Percentiles rank a stretch among this genome's conserved stretches.
Conservation (phyloP, 2,329 filamentous ascomycete genomes). For the Fusarium sp. region DNA sequence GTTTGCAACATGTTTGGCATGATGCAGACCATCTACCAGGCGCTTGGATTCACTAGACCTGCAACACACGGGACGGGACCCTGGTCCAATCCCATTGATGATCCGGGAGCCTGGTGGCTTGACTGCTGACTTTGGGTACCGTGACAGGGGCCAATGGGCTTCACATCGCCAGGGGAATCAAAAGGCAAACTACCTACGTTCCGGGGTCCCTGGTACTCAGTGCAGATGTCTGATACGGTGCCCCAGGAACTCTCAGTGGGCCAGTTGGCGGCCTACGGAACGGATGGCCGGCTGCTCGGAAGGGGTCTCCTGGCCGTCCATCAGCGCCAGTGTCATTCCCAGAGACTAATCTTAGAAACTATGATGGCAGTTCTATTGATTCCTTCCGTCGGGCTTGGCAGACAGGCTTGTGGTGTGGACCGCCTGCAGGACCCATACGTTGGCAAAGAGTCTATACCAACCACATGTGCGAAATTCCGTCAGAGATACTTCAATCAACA, state of each 20-base stretch:
- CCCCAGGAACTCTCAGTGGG: not conserved
- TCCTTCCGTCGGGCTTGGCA: not conserved
- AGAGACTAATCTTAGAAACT: not conserved
- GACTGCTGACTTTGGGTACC: not conserved
- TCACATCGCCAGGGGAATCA: not conserved
- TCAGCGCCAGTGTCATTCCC: not conserved
- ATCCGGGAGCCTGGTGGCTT: not conserved
- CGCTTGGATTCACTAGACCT: not conserved
- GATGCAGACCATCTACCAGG: not conserved
- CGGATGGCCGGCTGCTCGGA: not conserved
- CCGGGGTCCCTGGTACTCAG: not conserved
- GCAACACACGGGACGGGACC: not conserved
- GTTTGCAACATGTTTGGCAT: not conserved
- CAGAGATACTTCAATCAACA: not conserved
- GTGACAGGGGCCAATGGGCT: not conserved
- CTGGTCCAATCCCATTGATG: not conserved
- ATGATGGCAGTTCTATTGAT: not conserved
- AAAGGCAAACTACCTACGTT: not conserved
- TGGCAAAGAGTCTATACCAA: not conserved
- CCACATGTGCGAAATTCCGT: not conserved
- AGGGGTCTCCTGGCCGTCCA: not conserved
- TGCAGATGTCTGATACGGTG: not conserved
- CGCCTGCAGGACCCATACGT: not conserved
- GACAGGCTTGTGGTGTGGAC: not conserved
- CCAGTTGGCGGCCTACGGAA: not conserved